Evolutionary conservation across 2,329 filamentous ascomycete species (phyloP), one percentile per base, ranked within the genome.

Genomic region (Truncatella angustata): DNA sequence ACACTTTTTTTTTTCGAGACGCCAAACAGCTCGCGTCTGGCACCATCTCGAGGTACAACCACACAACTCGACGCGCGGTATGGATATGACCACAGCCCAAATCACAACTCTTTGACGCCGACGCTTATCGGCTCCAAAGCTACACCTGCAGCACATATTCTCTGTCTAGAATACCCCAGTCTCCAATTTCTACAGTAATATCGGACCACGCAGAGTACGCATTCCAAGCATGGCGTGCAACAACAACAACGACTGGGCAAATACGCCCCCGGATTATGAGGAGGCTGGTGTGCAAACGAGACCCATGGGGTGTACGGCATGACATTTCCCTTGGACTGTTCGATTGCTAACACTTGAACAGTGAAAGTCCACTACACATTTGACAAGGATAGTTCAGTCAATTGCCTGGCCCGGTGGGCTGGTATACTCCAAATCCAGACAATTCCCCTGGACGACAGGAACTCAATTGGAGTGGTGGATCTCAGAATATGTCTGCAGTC

Each of bases 281-380:
- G 75, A 77, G 45, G 63, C 67, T 58, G 83, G 81, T 56, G 71
- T 85, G 53, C 79, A 82, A 65, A 67, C 81, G 67, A 82, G 80
- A 63, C 74, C 77, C 37, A 87, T 90, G 84, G 84, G 84, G 72
- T 78, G 85, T 88, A 82, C 68, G 84, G 74, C 52, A 46, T 52
- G 30, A 52, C 23, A 23, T 40, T 10, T 49, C 24, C 37, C 16
- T 43, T n/a, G 10, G 24, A 23, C 6, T 11, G 16, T 48, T 54
- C 47, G 50, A 53, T 51, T 21, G 57, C 62, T 67, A 50, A 67
- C 54, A 32, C 54, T 21, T 49, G 16, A 55, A 37, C 70, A 96
- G 92, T 97, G 71, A 97, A 97, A 79, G 88, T 97, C 46, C 86
- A 96, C 55, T 99, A 97, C 73, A 96, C 91, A 28, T 97, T 97